phyloP scores from a whole-genome alignment of 2,329 filamentous ascomycete genomes.

The Zymoseptoria ardabiliae region DNA sequence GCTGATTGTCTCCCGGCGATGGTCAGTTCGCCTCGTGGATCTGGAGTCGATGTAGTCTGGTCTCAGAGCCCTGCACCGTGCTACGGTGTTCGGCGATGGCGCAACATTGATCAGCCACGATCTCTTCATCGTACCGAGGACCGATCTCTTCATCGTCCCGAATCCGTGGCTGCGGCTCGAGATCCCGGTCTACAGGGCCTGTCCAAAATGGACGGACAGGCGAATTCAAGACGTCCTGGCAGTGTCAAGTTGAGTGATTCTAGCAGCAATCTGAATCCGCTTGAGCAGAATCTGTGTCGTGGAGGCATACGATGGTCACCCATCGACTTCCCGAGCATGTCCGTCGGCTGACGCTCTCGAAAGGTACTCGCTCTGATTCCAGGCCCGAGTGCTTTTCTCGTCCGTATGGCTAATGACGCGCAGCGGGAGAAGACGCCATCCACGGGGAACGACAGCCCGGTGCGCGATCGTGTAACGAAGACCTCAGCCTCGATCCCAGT shows the following conservation, averaged over 20 bases:
- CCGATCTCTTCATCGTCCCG: neutral
- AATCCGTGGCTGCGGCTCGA: neutral
- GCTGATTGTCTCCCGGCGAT: neutral
- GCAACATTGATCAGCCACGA: neutral
- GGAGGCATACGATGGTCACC: neutral
- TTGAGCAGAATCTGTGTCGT: neutral
- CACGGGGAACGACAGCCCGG: neutral
- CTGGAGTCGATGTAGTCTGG: neutral
- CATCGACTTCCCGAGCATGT: conserved; percentile 1
- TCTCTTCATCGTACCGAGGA: neutral
- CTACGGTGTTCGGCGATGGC: neutral
- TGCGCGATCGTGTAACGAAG: neutral
- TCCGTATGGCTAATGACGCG: neutral
- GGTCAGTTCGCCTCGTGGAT: neutral
- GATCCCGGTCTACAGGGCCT: neutral
- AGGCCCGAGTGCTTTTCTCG: neutral
- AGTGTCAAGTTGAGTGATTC: neutral
- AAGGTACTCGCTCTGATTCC: neutral
- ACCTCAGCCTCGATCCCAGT: neutral
- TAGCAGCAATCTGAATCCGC: no score
- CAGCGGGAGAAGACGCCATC: conserved; percentile 4
- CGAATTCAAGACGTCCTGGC: neutral
- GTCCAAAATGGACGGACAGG: neutral
- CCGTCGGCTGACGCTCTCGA: neutral
- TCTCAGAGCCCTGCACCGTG: neutral